Base-by-base conservation (phyloP, 2,329 filamentous ascomycete species). In the Capronia americana region DNA sequence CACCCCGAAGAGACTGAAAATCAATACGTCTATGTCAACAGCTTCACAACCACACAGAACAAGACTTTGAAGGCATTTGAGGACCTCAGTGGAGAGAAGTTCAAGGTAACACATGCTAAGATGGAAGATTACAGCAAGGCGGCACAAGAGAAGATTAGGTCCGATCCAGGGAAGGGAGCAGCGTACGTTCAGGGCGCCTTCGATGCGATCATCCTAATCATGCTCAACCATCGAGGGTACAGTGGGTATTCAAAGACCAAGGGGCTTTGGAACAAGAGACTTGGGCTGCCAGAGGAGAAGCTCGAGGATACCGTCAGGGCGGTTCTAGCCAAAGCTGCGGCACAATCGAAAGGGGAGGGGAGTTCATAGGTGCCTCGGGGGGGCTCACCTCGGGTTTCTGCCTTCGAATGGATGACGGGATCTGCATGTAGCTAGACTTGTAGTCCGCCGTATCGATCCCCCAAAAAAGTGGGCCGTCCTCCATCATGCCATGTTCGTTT, bases 21-120 rank as follows among this genome's bases (percentile, higher is more conserved):
- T 74, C 80, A 84, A 67, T 86, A 87, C 73, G 74, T 90, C 32
- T 82, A 81, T 58, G 77, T 89, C 17, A 82, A 85, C 2, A 87
- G 84, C 0, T 86, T 88, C 70, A 82, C 82, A 32, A 82, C 84
- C 0, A 83, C 84, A 1, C 87, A 89, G 75, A 85, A 85, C 20
- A 80, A 89, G 69, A 75, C 91, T 1, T 73, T 90, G 1, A 75
- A 77, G 12, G 74, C 81, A 0, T 76, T 85, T 2, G 85, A 90
- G 75, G 81, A 83, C 64, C 76, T 81, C 11, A 85, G 84, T 0
- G 83, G 82, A 1, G 73, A 77, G 20, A 83, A 84, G 66, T 88
- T 83, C 80, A 77, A 79, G 0, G 78, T 88, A 1, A 80, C 78
- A 3, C 75, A 75, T n/a, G 78, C 76, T 2, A 76, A 76, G 0